These are phyloP conservation scores for Nicotiana undulata DNA, from an alignment of 257 asterid species.

Conservation along the genomic window DNA sequence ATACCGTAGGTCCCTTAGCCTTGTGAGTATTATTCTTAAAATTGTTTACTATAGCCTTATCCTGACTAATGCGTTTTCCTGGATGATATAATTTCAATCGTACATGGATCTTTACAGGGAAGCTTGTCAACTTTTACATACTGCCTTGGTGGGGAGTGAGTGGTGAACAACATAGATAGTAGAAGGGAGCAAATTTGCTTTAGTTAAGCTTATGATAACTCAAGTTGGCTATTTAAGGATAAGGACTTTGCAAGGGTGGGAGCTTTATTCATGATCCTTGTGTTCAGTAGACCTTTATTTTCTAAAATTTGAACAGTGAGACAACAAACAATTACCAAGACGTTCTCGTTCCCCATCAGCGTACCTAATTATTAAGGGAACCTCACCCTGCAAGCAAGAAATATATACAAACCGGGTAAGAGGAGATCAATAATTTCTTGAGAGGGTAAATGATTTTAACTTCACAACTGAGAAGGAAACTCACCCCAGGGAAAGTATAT, in stretches of 20 bases:
- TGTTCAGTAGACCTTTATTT: background rate
- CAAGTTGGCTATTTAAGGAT: background rate
- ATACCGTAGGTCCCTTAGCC: too few species aligned
- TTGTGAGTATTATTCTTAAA: background rate
- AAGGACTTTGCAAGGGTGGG: background rate
- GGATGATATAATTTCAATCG: background rate
- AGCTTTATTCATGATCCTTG: background rate
- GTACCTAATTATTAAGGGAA: conserved; percentile 60
- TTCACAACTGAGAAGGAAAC: conserved; percentile 21
- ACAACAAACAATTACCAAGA: conserved; percentile 38
- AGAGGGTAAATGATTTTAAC: conserved; percentile 2
- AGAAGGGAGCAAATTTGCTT: background rate
- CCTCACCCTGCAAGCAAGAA: conserved; percentile 41
- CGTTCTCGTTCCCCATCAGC: conserved; percentile 81
- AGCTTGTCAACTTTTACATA: background rate
- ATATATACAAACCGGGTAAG: conserved; percentile 8
- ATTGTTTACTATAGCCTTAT: background rate
- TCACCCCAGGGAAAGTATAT: conserved; percentile 75
- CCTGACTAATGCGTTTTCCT: background rate
- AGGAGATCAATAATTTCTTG: background rate
- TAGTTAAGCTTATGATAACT: background rate
- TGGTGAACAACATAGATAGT: background rate
- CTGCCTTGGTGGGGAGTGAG: background rate
- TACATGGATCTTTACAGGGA: background rate
- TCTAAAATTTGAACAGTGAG: background rate